Evolutionary conservation across 2,329 filamentous ascomycete species (phyloP).

Genomic region (Apiospora rasikravindrae): DNA sequence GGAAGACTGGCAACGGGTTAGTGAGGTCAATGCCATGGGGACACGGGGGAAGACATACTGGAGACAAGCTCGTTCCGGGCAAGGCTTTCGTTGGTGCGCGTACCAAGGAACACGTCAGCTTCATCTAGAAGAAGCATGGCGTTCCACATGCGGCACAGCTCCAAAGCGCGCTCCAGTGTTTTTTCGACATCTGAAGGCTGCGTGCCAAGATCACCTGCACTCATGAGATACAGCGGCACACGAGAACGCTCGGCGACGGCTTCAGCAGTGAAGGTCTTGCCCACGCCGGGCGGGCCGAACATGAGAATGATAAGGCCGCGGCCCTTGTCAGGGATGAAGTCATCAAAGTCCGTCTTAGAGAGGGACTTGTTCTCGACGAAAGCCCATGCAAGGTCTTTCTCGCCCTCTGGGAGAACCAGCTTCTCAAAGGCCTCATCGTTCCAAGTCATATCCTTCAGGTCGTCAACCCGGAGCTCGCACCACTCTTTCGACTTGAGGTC

Average conservation of each 20-base stretch:
- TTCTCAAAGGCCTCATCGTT: conserved; percentile 54
- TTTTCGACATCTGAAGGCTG: conserved; percentile 32
- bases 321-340: conserved; percentile 29
- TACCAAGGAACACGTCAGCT: conserved; percentile 40
- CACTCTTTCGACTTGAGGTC: conserved; percentile 44
- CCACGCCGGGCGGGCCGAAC: conserved; percentile 50
- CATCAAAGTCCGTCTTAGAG: conserved; percentile 20
- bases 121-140: conserved; percentile 41
- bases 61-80: conserved; percentile 28
- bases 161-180: conserved; percentile 35
- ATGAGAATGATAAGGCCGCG: conserved; percentile 51
- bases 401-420: conserved; percentile 54
- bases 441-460: conserved; percentile 52
- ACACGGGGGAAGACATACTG: conserved; percentile 39
- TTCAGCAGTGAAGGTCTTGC: conserved; percentile 45
- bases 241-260: conserved; percentile 42
- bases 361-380: conserved; percentile 40
- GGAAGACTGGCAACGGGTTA: conserved; percentile 46
- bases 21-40: conserved; percentile 38
- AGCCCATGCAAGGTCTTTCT: conserved; percentile 57
- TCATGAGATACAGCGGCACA: conserved; percentile 40
- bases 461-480: conserved; percentile 48
- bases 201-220: conserved; percentile 38
- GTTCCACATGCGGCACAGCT: conserved; percentile 48
- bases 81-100: conserved; percentile 32